Evolutionary conservation across 176 grass and related monocot genomes (phyloP), one percentile per base, ranked within the genome.

Genomic region (Cenchrus purpureus): DNA sequence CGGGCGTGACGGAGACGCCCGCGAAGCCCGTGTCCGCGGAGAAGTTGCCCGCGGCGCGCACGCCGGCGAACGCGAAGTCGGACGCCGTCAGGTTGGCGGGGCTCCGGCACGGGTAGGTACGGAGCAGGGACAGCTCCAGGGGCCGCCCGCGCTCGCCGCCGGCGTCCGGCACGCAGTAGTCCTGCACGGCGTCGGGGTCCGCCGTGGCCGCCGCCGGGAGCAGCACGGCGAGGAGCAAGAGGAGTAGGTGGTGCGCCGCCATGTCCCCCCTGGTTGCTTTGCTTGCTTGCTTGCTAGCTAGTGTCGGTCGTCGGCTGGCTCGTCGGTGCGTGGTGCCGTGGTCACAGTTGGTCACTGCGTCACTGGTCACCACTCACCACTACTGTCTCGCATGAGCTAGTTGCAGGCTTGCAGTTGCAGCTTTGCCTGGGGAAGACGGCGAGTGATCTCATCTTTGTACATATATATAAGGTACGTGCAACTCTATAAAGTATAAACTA

Each of bases 161-260:
- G 46, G 94, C 37, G 85, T 97, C 89, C 59, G 94, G 94, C 53
- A 97, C 78, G 87, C 94, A 97, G 84, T 88, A 97, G 92, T 97
- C 94, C 83, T 91, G 91, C 85, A 94, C 70, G 6, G 89, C 64
- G 56, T 97, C 94, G 1, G 91, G 74, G 46, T 94, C 91, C 6
- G 87, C 82, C 62, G 37, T 76, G 58, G 82, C 73, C 7, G 58
- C 15, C 0, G 82, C 19, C 0, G 59, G 78, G 32, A 91, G 76
- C 76, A 90, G 74, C 51, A 14, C 66, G 20, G 57, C 79, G 89
- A 90, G 64, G 2, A 92, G 65, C 19, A 81, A 50, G 49, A 86
- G 48, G 43, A 91, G 55, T 12, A 93, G 59, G 17, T 10, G 37
- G 22, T 52, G 32, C 88, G 85, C 31, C 76, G 77, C 64, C 42